phyloP scores from a whole-genome alignment of 2,329 filamentous ascomycete species.

The Mycosphaerelloides madeirae region DNA sequence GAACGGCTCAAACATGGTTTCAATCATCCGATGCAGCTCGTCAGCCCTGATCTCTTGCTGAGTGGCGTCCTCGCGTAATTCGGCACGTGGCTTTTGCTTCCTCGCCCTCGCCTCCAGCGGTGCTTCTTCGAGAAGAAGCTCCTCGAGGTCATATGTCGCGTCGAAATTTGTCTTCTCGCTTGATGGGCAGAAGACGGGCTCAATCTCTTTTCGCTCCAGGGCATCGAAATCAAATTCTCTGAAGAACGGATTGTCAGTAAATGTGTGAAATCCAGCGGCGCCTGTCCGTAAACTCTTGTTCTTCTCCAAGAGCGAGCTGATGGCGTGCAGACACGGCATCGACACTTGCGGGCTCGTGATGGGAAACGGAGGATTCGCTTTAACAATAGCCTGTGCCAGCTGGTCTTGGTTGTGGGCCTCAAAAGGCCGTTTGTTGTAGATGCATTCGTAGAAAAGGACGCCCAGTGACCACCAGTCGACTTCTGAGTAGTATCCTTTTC shows the following conservation, averaged over 20 bases:
- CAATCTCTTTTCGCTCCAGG: constrained; percentile 79
- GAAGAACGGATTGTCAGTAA: constrained; percentile 88
- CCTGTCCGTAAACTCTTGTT: constrained; percentile 79
- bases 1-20: constrained; percentile 88
- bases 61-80: constrained; percentile 88
- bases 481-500: constrained; percentile 80
- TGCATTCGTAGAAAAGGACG: constrained; percentile 98
- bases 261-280: constrained; percentile 74
- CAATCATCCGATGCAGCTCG: constrained; percentile 89
- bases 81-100: constrained; percentile 87
- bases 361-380: constrained; percentile 79
- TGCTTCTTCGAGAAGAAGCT: constrained; percentile 87
- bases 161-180: constrained; percentile 99
- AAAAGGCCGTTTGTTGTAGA: constrained; percentile 98
- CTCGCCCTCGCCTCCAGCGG: constrained; percentile 87
- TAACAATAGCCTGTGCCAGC: constrained; percentile 74
- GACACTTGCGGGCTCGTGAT: constrained; percentile 88
- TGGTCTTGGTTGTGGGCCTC: constrained; percentile 81
- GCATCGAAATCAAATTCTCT: constrained; percentile 75
- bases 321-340: constrained; percentile 81
- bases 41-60: constrained; percentile 93
- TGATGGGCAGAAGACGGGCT: constrained; percentile 87
- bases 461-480: constrained; percentile 99
- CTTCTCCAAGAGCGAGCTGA: constrained; percentile 74
- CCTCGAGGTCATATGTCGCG: constrained; percentile 94